These are phyloP conservation scores for Sodiomyces alkalinus DNA, from an alignment of 2,329 filamentous ascomycete species.

Conservation along the genomic window DNA sequence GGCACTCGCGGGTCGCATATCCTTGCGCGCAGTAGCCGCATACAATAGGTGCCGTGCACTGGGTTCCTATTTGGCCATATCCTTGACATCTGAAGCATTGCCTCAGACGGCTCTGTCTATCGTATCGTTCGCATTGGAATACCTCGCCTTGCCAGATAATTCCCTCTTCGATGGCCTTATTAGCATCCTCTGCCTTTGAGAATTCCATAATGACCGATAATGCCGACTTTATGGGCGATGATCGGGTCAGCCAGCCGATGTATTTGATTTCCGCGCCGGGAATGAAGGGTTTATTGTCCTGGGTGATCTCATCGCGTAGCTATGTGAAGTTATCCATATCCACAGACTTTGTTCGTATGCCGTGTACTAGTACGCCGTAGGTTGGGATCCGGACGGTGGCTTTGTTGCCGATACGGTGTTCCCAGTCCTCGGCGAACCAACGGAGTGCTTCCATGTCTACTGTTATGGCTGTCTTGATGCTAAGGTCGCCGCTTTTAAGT, in stretches of 20 bases:
- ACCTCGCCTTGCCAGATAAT: constrained; percentile 1
- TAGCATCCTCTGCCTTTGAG: not conserved
- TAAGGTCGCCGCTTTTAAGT: constrained; percentile 1
- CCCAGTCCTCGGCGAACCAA: not conserved
- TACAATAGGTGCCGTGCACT: constrained; percentile 5
- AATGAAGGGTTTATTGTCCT: constrained; percentile 1
- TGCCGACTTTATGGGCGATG: not conserved
- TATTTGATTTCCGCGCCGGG: constrained; percentile 2
- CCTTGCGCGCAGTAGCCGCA: constrained; percentile 4
- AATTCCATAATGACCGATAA: not conserved
- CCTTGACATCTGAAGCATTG: constrained; percentile 3
- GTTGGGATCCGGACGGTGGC: not conserved
- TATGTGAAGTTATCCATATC: constrained; percentile 1
- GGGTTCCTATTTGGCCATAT: constrained; percentile 1
- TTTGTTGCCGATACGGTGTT: constrained; percentile 1
- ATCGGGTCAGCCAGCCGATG: constrained; percentile 1
- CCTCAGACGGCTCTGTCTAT: constrained; percentile 3
- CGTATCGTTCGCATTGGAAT: constrained; percentile 2
- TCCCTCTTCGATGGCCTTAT: constrained; percentile 1
- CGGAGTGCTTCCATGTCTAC: constrained; percentile 2
- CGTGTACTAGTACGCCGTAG: constrained; percentile 1
- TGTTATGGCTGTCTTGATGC: constrained; percentile 1
- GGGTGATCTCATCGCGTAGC: constrained; percentile 1
- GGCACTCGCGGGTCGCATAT: constrained; percentile 1
- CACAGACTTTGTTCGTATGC: constrained; percentile 1